Base-by-base conservation (phyloP, 331 rosid genomes). In the Saraca asoca region DNA sequence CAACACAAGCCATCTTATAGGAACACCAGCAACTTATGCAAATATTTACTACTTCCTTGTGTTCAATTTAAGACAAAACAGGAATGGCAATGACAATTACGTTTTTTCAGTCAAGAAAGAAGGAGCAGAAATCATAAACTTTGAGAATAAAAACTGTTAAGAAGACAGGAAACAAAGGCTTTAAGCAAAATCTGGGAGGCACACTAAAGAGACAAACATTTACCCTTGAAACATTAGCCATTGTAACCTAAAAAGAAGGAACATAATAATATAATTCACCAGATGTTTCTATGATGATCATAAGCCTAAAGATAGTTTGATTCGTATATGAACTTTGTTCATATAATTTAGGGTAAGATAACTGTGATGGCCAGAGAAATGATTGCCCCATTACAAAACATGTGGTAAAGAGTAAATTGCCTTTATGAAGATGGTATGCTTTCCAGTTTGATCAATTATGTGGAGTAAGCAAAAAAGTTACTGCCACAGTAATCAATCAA, bases 231-330 rank as follows among this genome's bases (percentile, higher is more conserved):
- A 39, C 7, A 10, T 10, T 10, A 7, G 8, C 10, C 56, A 15
- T 12, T 12, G 33, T 42, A 59, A 51, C 20, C 37, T 39, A 12
- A 74, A 49, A 43, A 19, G 24, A 52, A 43, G 74, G 16, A 42
- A 59, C 38, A 67, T 20, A 75, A 61, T 35, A 24, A 50, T 58
- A 51, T 48, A 50, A 62, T 29, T 4, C 13, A 20, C 65, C 19
- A 37, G 29, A 37, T 44, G 48, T 46, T 13, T 42, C 55, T 44
- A 49, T 49, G 16, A 54, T 16, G 31, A 24, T 24, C 43, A 16
- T n/a, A 10, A 18, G 41, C 62, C 42, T 1, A 10, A 65, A 29
- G 50, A 59, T 24, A 14, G 33, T 53, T 42, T 14, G 16, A 62
- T 53, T 38, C 16, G 17, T 15, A 19, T 2, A 34, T 24, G 15